Conservation (phyloP, 2,329 filamentous ascomycete species). For the Nothomitra cinnamomea region DNA sequence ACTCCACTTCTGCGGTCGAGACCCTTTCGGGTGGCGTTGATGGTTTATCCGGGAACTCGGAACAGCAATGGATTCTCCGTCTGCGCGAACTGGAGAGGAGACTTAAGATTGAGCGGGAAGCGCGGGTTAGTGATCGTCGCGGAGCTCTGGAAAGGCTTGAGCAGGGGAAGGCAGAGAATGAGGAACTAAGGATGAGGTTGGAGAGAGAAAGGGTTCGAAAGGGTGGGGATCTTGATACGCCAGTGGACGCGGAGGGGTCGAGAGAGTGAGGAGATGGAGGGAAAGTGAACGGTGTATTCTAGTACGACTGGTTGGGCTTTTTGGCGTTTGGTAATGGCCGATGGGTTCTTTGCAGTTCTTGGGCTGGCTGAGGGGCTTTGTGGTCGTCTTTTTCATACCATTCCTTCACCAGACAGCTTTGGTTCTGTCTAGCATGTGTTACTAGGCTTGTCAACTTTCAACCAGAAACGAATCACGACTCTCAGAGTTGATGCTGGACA, state of each 20-base stretch:
- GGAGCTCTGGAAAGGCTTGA: constrained; percentile 68
- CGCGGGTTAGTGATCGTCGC: constrained; percentile 63
- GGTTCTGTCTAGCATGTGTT: no score
- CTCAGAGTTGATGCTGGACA: no score
- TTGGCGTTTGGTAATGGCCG: no score
- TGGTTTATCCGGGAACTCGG: constrained; percentile 15
- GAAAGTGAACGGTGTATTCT: not conserved
- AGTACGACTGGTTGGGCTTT: not conserved
- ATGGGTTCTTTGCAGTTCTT: no score
- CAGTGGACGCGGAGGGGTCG: not conserved
- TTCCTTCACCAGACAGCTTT: no score
- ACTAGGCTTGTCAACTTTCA: no score
- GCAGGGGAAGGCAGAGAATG: constrained; percentile 57
- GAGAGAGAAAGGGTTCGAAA: constrained; percentile 35
- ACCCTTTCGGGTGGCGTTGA: constrained; percentile 30
- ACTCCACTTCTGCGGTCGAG: constrained; percentile 34
- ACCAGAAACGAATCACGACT: no score
- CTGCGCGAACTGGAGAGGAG: constrained; percentile 76
- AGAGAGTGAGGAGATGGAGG: not conserved
- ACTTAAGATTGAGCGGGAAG: constrained; percentile 80
- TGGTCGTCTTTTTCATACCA: no score
- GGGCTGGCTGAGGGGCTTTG: no score
- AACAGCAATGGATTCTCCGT: constrained; percentile 52
- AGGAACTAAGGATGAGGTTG: constrained; percentile 48
- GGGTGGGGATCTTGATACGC: constrained; percentile 4